Base-by-base conservation (phyloP, 768 basidiomycete species). In the Gloeopeniophorella convolvens region DNA sequence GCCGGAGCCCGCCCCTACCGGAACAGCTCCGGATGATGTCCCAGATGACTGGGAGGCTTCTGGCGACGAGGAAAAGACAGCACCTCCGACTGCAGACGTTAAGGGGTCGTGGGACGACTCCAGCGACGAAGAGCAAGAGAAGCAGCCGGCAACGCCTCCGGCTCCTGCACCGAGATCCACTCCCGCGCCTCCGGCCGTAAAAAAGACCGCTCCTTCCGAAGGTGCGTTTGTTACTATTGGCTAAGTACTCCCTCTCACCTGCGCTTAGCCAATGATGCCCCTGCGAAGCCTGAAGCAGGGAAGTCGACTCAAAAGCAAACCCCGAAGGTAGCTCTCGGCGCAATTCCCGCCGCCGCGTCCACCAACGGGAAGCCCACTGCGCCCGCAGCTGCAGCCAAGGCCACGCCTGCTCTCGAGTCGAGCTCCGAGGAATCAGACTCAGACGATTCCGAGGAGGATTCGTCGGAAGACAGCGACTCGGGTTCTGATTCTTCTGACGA, bases 11-110 rank as follows among this genome's bases (percentile, higher is more conserved):
- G 59, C 45, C 10, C 63, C 68, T 8, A 62, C 60, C 11, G 62
- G 65, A 33, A 69, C 70, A 47, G 58, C 51, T 42, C 39, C 57
- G 13, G 62, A 61, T 35, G 68, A 63, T 18, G 66, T 67, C 23
- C 64, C 65, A 45, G 65, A 58, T 42, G 60, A 62, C 43, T 92
- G 89, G 89, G 89, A 91, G 35, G 83, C 75, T 4, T 75, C 75
- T 46, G 79, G 76, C 48, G 83, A 80, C 28, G 80, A 79, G 24
- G 80, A 77, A 48, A 56, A 57, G 44, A n/a, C n/a, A n/a, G 28
- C 41, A 4, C 31, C 58, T 24, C 20, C 36, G 13, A 63, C 61
- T 30, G 49, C 45, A 23, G 54, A 33, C 15, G 54, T 42, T 47
- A 58, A 58, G 41, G 61, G 43, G 12, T 44, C 58, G 15, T 79